Evolutionary conservation across 306 rosid species (phyloP), one percentile per base, ranked within the genome.

Genomic region (Sechiopsis laciniata): DNA sequence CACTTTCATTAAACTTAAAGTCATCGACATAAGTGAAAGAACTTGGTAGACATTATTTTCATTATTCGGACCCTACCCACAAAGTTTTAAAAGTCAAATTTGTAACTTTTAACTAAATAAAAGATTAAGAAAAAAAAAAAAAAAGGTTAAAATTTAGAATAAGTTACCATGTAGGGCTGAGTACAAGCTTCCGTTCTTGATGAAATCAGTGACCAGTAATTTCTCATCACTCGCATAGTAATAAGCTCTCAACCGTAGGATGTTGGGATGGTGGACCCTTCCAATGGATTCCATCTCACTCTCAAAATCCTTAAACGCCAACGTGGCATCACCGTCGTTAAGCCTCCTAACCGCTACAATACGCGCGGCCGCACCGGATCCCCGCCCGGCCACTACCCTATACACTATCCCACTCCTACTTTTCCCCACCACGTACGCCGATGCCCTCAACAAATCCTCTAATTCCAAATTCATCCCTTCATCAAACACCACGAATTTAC

Each of bases 361-460:
- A 0, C 83, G 78, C 4, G 87, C 82, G 67, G 83, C 72, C 78
- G 72, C 71, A 55, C 85, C 74, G 0, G 84, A 63, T 62, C 83
- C 87, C 64, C 76, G 78, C 46, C 87, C 89, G 0, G 88, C 95
- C 55, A 88, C 92, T 17, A 91, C 97, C 75, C 83, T 83, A 65
- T 88, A 91, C 50, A 89, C 87, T 4, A 91, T 91, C 59, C 97
- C 96, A 68, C 87, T 85, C 83, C 88, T 79, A 21, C 92, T 87
- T 79, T 91, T 91, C 68, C 97, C 97, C 76, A 91, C 88, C 74
- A 91, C 92, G 84, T 91, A 91, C 5, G 96, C 97, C 19, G 97
- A 91, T 2, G 96, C 97, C 79, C 97, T 85, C 58, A 91, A 58
- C 82, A 91, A 76, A 82, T 88, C 97, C 74, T 91, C 96, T 48